These are phyloP conservation scores for Cadophora sp. DNA, from an alignment of 2,329 filamentous ascomycete species.

Conservation along the genomic window DNA sequence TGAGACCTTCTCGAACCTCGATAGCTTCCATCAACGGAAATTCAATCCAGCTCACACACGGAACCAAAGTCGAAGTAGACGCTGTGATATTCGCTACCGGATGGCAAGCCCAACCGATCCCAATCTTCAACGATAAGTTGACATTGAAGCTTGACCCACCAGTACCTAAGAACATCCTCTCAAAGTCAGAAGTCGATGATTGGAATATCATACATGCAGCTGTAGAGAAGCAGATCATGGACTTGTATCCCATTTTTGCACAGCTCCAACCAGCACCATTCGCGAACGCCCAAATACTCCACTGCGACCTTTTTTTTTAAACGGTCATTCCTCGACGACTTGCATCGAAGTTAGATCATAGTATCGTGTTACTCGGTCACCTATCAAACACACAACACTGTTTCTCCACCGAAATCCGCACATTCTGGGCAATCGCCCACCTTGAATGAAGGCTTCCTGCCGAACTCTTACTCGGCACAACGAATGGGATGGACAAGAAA, in stretches of 20 bases:
- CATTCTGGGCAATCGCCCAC: slow-evolving; percentile 26
- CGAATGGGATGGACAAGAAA: slow-evolving; percentile 25
- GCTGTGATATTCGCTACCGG: slow-evolving; percentile 62
- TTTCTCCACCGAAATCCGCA: slow-evolving; percentile 13
- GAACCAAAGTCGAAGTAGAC: slow-evolving; percentile 55
- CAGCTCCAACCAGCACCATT: slow-evolving; percentile 10
- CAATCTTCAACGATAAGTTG: slow-evolving; percentile 15
- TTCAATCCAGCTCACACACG: slow-evolving; percentile 50
- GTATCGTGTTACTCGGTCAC: slow-evolving; percentile 22
- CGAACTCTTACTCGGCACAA: neutral
- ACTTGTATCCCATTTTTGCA: slow-evolving; percentile 20
- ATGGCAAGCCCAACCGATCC: slow-evolving; percentile 52
- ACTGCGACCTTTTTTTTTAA: slow-evolving; percentile 22
- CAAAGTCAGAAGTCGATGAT: slow-evolving; percentile 5
- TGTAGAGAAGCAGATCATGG: slow-evolving; percentile 14
- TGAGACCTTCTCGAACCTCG: neutral
- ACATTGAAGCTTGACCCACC: slow-evolving; percentile 22
- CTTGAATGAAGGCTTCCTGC: slow-evolving; percentile 26
- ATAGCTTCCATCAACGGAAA: neutral
- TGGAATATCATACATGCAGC: slow-evolving; percentile 17
- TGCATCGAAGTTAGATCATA: slow-evolving; percentile 16
- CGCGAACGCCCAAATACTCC: neutral
- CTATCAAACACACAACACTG: slow-evolving; percentile 14
- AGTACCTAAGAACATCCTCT: neutral
- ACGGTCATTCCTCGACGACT: slow-evolving; percentile 21